phyloP scores from a whole-genome alignment of 2,329 filamentous ascomycete species.

The Colletotrichum shisoi region DNA sequence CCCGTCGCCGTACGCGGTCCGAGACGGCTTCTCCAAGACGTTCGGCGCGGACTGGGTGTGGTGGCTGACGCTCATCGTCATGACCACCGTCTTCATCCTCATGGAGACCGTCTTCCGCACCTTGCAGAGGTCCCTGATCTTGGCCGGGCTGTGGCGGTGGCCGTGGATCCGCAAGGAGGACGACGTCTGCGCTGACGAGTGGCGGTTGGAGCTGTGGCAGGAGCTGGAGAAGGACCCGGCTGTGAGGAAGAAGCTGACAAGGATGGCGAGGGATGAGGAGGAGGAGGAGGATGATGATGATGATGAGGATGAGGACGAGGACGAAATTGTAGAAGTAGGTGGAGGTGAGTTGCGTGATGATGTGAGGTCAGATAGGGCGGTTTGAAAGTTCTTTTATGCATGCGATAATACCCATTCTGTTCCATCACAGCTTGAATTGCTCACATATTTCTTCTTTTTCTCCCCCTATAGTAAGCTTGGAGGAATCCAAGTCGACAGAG shows the following conservation, averaged over 20 bases:
- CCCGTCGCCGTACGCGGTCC: constrained; percentile 69
- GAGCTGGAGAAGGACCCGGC: constrained; percentile 63
- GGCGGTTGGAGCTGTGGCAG: constrained; percentile 65
- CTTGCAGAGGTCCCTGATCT: constrained; percentile 56
- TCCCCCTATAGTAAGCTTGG: too few relatives aligned
- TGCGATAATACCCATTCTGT: constrained; percentile 33
- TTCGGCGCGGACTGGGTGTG: constrained; percentile 75
- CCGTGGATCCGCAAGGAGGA: constrained; percentile 49
- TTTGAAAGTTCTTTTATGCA: constrained; percentile 10
- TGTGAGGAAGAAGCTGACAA: constrained; percentile 53
- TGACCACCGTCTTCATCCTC: constrained; percentile 65
- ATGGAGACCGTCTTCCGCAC: constrained; percentile 70
- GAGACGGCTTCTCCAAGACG: constrained; percentile 67
- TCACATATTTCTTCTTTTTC: background rate
- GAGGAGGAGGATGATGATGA: constrained; percentile 42
- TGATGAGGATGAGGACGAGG: too few relatives aligned
- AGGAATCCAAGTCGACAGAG: too few relatives aligned
- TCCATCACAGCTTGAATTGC: background rate
- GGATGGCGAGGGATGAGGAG: constrained; percentile 51
- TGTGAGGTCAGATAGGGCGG: constrained; percentile 3
- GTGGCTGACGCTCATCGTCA: constrained; percentile 76
- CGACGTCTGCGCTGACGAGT: constrained; percentile 52
- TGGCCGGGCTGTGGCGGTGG: constrained; percentile 59
- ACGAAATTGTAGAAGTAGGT: constrained; percentile 33
- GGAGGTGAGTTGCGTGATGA: background rate